Base-by-base conservation (phyloP, 2,329 filamentous ascomycete genomes). In the Coniella lustricola region DNA sequence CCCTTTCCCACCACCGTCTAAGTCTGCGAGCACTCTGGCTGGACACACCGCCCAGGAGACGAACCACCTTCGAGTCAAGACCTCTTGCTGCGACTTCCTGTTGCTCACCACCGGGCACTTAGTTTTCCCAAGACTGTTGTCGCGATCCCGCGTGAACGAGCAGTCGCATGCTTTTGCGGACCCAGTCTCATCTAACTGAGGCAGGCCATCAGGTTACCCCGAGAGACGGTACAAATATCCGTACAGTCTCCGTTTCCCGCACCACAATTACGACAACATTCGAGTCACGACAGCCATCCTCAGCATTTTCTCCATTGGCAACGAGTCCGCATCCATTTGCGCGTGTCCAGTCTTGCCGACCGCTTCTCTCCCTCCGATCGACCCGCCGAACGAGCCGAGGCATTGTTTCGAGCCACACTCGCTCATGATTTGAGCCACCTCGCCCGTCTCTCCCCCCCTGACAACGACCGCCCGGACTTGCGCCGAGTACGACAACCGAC, bases 401-500 rank as follows among this genome's bases (percentile, higher is more conserved):
- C 48, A 21, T 31, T 31, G 21, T 22, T 29, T 37, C 33, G 43
- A 40, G 33, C 10, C 25, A 10, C 25, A 39, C 31, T 32, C 36
- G 43, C 47, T 33, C 43, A 53, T 53, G 50, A 44, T 38, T 47
- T 44, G 47, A 38, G 38, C 32, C 32, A 13, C 38, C 29, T 34
- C 20, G 21, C 38, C 25, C 10, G 16, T 13, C 41, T 32, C 18
- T 33, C 36, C 36, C 37, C 44, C 44, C 44, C 31, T 41, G 37
- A 47, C 22, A 25, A 50, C 29, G 34, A 43, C 34, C 39, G 40
- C n/a, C 22, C 29, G 22, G 20, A 22, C 41, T 61, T 56, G 57
- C 57, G 56, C 56, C 48, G 52, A 50, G 31, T 20, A 50, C 25
- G 5, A 5, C 25, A 5, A 29, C 55, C 56, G 59, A 50, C 22